These are phyloP conservation scores for Schrenkiella parvula DNA, from an alignment of 345 rosid species.

Conservation along the genomic window DNA sequence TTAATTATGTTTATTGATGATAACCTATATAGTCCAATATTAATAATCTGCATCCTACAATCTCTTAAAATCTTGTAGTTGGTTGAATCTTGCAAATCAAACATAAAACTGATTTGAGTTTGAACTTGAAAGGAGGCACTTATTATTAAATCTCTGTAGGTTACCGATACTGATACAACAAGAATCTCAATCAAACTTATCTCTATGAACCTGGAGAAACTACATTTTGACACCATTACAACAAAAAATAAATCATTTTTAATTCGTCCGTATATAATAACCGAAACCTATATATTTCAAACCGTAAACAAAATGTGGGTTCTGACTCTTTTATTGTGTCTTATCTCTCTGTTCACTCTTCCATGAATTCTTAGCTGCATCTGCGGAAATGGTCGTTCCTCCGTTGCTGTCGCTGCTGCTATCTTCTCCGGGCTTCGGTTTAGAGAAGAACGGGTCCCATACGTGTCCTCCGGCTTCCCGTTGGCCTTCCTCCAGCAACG, in stretches of 20 bases:
- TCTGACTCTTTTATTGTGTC: conserved; percentile 24
- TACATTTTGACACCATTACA: conserved; percentile 18
- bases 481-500: conserved; percentile 72
- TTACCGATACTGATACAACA: conserved; percentile 15
- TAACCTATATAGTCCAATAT: no score
- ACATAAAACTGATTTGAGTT: background rate
- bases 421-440: conserved; percentile 53
- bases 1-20: no score
- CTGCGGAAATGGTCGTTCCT: conserved; percentile 54
- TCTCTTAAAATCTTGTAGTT: no score
- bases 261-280: conserved; percentile 18
- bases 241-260: conserved; percentile 11
- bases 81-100: background rate
- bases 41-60: background rate
- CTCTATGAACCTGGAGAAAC: conserved; percentile 25
- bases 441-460: conserved; percentile 96
- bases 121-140: background rate
- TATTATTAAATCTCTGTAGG: conserved; percentile 19
- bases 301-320: conserved; percentile 10
- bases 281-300: conserved; percentile 29
- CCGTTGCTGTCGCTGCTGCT: conserved; percentile 33
- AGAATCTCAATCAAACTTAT: conserved; percentile 9
- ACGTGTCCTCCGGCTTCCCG: conserved; percentile 72
- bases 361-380: conserved; percentile 84
- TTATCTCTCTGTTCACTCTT: conserved; percentile 74